Percentiles rank a stretch among this genome's conserved stretches.
These are phyloP conservation scores for Schizophyllum amplum DNA, from an alignment of 1,284 basidiomycete species.

Conservation along the genomic window DNA sequence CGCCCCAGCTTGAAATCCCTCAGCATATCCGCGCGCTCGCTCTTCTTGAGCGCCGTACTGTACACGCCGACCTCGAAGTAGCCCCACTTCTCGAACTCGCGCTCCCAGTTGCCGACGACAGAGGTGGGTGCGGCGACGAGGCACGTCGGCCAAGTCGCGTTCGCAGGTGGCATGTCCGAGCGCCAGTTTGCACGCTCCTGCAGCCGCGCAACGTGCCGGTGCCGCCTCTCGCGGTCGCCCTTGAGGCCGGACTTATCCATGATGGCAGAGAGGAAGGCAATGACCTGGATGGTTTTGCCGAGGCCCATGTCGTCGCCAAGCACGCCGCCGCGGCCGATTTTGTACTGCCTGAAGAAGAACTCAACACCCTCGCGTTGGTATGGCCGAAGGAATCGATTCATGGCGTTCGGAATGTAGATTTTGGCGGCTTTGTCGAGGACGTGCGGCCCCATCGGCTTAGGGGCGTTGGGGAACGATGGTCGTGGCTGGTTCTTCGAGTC, in stretches of 20 bases:
- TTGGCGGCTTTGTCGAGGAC: slow-evolving; percentile 37
- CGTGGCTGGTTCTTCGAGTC: slow-evolving; percentile 29
- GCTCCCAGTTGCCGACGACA: slow-evolving; percentile 75
- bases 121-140: slow-evolving; percentile 76
- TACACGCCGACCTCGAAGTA: slow-evolving; percentile 76
- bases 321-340: slow-evolving; percentile 57
- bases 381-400: slow-evolving; percentile 75
- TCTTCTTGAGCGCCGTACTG: slow-evolving; percentile 32
- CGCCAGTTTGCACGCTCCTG: slow-evolving; percentile 49
- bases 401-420: slow-evolving; percentile 56
- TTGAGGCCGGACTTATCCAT: slow-evolving; percentile 68
- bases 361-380: slow-evolving; percentile 79
- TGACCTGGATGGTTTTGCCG: slow-evolving; percentile 86
- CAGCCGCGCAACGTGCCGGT: slow-evolving; percentile 49
- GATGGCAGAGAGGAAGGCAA: slow-evolving; percentile 78
- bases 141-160: slow-evolving; percentile 71
- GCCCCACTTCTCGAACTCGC: slow-evolving; percentile 75
- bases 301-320: slow-evolving; percentile 90
- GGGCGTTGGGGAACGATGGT: slow-evolving; percentile 44
- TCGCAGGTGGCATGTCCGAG: slow-evolving; percentile 51
- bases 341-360: slow-evolving; percentile 68
- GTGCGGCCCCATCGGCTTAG: slow-evolving; percentile 30
- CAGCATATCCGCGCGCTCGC: slow-evolving; percentile 43
- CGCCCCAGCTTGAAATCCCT: slow-evolving; percentile 67
- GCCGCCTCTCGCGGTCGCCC: slow-evolving; percentile 55